Evolutionary conservation across 176 grass and related monocot genomes (phyloP).

Genomic region (sorghum (Sorghum bicolor)): DNA sequence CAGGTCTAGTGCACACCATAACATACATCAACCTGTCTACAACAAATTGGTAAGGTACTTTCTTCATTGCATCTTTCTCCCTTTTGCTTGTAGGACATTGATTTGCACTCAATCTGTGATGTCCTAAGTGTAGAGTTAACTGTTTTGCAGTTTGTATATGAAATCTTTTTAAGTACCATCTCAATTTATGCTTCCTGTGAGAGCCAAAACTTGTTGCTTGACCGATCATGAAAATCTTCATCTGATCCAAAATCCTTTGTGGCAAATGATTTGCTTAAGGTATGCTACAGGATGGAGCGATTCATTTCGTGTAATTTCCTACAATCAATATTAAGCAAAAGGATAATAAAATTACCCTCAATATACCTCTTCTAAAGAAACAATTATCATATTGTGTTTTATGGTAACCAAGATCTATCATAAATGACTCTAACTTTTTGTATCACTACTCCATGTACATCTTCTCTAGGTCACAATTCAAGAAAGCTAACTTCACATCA

Average conservation of each 20-base stretch:
- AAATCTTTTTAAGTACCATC: neutral
- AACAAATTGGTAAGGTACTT: neutral
- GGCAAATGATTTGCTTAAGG: neutral
- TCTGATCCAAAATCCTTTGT: constrained; percentile 18
- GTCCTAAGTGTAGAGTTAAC: neutral
- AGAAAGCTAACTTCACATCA: neutral
- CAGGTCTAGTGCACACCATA: neutral
- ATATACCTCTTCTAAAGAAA: constrained; percentile 1
- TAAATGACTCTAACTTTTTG: no score
- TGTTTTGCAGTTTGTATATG: neutral
- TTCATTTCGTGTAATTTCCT: neutral
- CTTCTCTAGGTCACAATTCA: neutral
- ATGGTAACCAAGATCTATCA: neutral
- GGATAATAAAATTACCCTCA: constrained; percentile 1
- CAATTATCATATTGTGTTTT: neutral
- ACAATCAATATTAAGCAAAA: neutral
- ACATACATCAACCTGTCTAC: neutral
- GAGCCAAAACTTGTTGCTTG: neutral
- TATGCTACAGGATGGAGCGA: neutral
- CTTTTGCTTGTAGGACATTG: neutral
- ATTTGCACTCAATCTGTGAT: neutral
- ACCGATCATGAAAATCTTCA: neutral
- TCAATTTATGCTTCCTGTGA: neutral
- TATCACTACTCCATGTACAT: no score
- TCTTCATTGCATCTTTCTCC: neutral